These are phyloP conservation scores for Arabidopsis thaliana DNA, from an alignment of 345 rosid species.

Conservation along the genomic window DNA sequence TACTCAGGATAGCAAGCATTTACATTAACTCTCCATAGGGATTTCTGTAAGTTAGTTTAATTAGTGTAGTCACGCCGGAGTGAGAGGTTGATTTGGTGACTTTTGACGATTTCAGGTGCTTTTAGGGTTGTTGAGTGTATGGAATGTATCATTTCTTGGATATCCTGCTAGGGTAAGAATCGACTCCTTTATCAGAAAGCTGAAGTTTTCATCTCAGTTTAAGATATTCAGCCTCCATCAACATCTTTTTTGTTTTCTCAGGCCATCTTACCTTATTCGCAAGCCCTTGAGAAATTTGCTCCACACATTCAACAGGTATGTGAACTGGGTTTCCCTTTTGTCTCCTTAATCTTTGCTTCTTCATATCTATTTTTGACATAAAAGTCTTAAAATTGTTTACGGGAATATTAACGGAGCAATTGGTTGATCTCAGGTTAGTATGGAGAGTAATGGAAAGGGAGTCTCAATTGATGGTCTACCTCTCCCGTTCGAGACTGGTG, in stretches of 20 bases:
- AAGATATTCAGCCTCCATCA: constrained; percentile 4
- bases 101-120: constrained; percentile 66
- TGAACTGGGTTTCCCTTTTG: constrained; percentile 17
- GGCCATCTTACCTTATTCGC: constrained; percentile 97
- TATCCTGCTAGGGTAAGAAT: constrained; percentile 85
- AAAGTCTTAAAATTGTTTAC: not conserved
- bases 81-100: constrained; percentile 17
- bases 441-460: constrained; percentile 99
- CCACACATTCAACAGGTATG: constrained; percentile 96
- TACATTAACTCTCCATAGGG: not conserved
- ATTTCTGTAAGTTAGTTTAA: not conserved
- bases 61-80: not conserved
- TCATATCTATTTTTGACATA: not conserved
- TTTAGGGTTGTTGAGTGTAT: constrained; percentile 80
- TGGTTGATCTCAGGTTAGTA: constrained; percentile 71
- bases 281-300: constrained; percentile 94
- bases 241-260: constrained; percentile 47
- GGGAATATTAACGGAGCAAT: not conserved
- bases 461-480: constrained; percentile 90
- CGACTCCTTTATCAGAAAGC: constrained; percentile 25
- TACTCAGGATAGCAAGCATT: not conserved
- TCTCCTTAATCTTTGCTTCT: constrained; percentile 2
- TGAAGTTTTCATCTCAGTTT: constrained; percentile 17
- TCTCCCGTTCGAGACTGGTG: constrained; percentile 90
- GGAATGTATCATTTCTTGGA: constrained; percentile 97